A percentile compares a stretch with the other conserved stretches of the same genome.
phyloP scores from a whole-genome alignment of 2,329 filamentous ascomycete species.

The Sclerotiophoma versabilis region DNA sequence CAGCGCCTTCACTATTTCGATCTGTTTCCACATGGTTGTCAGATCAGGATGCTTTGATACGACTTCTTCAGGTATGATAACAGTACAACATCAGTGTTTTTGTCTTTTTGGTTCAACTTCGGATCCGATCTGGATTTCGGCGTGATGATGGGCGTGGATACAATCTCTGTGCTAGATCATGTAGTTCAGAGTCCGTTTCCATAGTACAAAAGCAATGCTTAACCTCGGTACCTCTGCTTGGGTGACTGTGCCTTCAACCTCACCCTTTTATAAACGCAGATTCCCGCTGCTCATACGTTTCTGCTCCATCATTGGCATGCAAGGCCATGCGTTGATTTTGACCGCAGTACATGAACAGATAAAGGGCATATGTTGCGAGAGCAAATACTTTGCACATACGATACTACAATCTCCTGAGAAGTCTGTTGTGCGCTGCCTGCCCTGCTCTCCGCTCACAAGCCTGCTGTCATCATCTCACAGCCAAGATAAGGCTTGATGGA shows the following conservation, averaged over 20 bases:
- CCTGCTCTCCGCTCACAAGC: neutral
- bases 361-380: neutral
- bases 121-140: slow-evolving; percentile 21
- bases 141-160: slow-evolving; percentile 24
- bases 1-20: slow-evolving; percentile 15
- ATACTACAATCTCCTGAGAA: too few species aligned
- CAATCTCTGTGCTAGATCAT: slow-evolving; percentile 27
- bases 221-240: slow-evolving; percentile 7
- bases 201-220: slow-evolving; percentile 26
- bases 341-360: neutral
- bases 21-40: slow-evolving; percentile 25
- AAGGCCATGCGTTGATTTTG: too few species aligned
- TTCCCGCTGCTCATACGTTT: too few species aligned
- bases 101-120: slow-evolving; percentile 17
- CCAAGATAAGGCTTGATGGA: too few species aligned
- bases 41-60: slow-evolving; percentile 16
- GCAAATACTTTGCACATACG: neutral
- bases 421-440: too few species aligned
- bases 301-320: too few species aligned
- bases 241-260: slow-evolving; percentile 3
- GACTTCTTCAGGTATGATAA: slow-evolving; percentile 15
- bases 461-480: neutral
- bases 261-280: neutral
- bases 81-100: slow-evolving; percentile 18
- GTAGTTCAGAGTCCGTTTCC: slow-evolving; percentile 18